Base-by-base conservation (phyloP, 768 basidiomycete genomes). In the Myochromella boudieri region DNA sequence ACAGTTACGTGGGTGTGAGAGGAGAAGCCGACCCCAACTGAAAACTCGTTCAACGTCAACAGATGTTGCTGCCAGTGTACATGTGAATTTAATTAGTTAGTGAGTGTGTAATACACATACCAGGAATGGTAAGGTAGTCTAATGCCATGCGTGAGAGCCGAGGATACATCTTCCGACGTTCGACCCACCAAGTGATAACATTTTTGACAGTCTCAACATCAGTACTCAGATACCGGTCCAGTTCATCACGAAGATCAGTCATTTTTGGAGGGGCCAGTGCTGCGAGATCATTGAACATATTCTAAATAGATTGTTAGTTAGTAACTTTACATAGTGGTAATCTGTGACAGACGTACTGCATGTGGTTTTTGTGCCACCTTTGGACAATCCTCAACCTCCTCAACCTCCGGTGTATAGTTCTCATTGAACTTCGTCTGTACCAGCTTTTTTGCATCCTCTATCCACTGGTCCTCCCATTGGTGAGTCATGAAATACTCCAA, bases 121-220 rank as follows among this genome's bases (percentile, higher is more conserved):
- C n/a, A n/a, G n/a, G n/a, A n/a, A n/a, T n/a, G n/a, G n/a, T n/a
- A n/a, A n/a, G n/a, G n/a, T 66, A 66, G 26, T 67, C 60, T 0
- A 63, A 28, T 4, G 60, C 66, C 69, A 72, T 68, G 1, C 51
- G 49, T 0, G 58, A 62, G 1, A 71, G 62, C 1, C 40, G 29
- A 18, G 66, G 68, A 44, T 54, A 71, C n/a, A n/a, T n/a, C n/a
- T n/a, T n/a, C n/a, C n/a, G n/a, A n/a, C n/a, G n/a, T n/a, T n/a
- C n/a, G n/a, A 0, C 32, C 69, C 71, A 71, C 67, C 66, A 70
- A 10, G n/a, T 25, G 17, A 69, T 42, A 4, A 49, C 42, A 38
- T 68, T 51, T 1, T 26, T 44, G 21, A 58, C 49, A n/a, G 52
- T 11, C 40, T 69, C 64, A 14, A 54, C 31, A 18, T 60, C 58